Evolutionary conservation across 1,284 basidiomycete species (phyloP).

Genomic region (Austroboletus olivaceoglutinosus): DNA sequence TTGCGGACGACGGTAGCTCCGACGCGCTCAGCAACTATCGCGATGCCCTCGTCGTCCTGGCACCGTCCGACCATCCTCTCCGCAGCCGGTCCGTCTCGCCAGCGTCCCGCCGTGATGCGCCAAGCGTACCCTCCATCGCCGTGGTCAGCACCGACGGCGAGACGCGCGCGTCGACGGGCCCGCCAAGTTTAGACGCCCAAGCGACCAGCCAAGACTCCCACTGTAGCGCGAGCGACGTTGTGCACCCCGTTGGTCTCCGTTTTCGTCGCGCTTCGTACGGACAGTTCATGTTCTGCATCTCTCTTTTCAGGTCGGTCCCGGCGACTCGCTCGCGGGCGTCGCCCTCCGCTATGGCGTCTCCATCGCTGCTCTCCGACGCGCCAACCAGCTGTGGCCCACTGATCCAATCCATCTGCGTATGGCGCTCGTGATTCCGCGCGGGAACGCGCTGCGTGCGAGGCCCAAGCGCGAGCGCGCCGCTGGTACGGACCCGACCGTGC

Average conservation of each 20-base stretch:
- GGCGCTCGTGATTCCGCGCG: slow-evolving; percentile 71
- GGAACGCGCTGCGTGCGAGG: slow-evolving; percentile 5
- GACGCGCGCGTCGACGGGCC: slow-evolving; percentile 1
- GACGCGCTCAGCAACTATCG: no score
- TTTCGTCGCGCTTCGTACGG: background rate
- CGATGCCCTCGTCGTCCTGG: background rate
- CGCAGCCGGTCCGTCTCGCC: slow-evolving; percentile 13
- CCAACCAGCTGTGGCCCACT: slow-evolving; percentile 88
- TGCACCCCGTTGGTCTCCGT: slow-evolving; percentile 22
- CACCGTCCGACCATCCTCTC: slow-evolving; percentile 20
- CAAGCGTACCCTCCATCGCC: background rate
- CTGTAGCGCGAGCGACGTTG: background rate
- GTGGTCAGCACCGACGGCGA: slow-evolving; percentile 1
- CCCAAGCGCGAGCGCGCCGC: background rate
- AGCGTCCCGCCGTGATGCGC: background rate
- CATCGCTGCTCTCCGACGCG: slow-evolving; percentile 76
- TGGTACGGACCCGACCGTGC: background rate
- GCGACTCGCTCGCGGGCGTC: slow-evolving; percentile 81
- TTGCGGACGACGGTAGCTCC: background rate
- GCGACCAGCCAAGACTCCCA: background rate
- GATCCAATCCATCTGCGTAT: slow-evolving; percentile 87
- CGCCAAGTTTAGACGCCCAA: background rate
- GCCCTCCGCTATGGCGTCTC: slow-evolving; percentile 85
- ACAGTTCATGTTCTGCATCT: background rate
- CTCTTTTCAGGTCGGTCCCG: slow-evolving; percentile 56